These are phyloP conservation scores for Blastobotrys indianensis DNA, from an alignment of 1,139 yeast species.

Conservation along the genomic window DNA sequence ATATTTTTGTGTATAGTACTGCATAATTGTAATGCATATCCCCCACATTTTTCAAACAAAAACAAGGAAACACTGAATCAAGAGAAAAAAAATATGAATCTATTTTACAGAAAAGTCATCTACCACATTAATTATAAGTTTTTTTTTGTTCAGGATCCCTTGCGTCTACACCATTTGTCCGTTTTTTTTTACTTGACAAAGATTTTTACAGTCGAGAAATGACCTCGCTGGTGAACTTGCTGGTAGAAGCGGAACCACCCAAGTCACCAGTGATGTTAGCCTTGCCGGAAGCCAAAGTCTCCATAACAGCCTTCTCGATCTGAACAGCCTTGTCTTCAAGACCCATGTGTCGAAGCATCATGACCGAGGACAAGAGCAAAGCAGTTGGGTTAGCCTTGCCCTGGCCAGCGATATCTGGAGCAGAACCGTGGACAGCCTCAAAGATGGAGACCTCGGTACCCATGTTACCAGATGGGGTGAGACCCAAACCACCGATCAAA, in stretches of 20 bases:
- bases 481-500: slow-evolving; percentile 95
- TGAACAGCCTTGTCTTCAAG: slow-evolving; percentile 70
- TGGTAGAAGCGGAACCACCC: slow-evolving; percentile 86
- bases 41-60: too few relatives aligned
- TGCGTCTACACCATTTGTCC: background rate
- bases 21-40: background rate
- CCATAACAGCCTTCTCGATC: slow-evolving; percentile 84
- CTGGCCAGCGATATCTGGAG: slow-evolving; percentile 97
- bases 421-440: slow-evolving; percentile 99
- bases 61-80: too few relatives aligned
- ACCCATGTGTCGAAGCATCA: slow-evolving; percentile 99
- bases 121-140: background rate
- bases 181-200: background rate
- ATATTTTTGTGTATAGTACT: background rate
- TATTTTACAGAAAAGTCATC: background rate
- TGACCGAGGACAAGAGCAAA: slow-evolving; percentile 84
- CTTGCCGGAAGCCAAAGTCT: slow-evolving; percentile 90
- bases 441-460: slow-evolving; percentile 96
- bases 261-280: slow-evolving; percentile 94
- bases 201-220: slow-evolving; percentile 45
- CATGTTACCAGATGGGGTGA: slow-evolving; percentile 98
- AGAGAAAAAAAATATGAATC: background rate
- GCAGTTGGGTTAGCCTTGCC: slow-evolving; percentile 99
- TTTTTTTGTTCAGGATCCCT: background rate
- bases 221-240: slow-evolving; percentile 80